Conservation (phyloP, 805 yeast species). For the Cyberlindnera maritima region DNA sequence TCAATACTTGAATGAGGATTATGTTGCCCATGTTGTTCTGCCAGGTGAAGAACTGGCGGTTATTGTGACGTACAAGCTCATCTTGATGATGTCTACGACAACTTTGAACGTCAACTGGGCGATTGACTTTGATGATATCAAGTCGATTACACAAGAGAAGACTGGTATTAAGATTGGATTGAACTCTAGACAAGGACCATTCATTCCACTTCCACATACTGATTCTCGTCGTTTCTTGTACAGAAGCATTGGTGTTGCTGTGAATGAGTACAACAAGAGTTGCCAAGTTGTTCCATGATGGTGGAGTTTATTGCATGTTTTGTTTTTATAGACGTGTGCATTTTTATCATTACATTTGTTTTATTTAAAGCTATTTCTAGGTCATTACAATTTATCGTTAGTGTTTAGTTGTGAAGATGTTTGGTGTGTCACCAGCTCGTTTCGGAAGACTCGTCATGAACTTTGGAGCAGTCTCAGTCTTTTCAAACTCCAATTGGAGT, state of each 20-base stretch:
- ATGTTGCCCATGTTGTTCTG: slow-evolving; percentile 80
- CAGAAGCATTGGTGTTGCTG: slow-evolving; percentile 75
- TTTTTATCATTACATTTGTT: not conserved
- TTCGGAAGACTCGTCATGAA: slow-evolving; percentile 46
- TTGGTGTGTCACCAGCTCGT: slow-evolving; percentile 39
- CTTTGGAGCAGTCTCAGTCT: slow-evolving; percentile 40
- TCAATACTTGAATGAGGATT: slow-evolving; percentile 62
- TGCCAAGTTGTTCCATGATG: slow-evolving; percentile 48
- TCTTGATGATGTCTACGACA: slow-evolving; percentile 65
- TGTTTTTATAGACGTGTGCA: not conserved
- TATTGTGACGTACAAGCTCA: slow-evolving; percentile 67
- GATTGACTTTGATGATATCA: slow-evolving; percentile 59
- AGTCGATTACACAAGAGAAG: slow-evolving; percentile 69
- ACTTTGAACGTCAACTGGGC: slow-evolving; percentile 68
- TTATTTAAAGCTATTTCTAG: too few species aligned
- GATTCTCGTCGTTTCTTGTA: slow-evolving; percentile 64
- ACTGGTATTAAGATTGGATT: slow-evolving; percentile 74
- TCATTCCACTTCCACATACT: slow-evolving; percentile 76
- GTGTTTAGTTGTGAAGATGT: slow-evolving; percentile 8
- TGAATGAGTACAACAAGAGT: slow-evolving; percentile 69
- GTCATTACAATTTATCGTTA: not conserved
- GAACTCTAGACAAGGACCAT: slow-evolving; percentile 58
- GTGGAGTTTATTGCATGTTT: not conserved
- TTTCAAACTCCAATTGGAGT: slow-evolving; percentile 56
- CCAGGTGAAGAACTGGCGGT: slow-evolving; percentile 80